Conservation (phyloP, 225 moss, liverwort and hornwort genomes). For the Sphagnum tenellum region DNA sequence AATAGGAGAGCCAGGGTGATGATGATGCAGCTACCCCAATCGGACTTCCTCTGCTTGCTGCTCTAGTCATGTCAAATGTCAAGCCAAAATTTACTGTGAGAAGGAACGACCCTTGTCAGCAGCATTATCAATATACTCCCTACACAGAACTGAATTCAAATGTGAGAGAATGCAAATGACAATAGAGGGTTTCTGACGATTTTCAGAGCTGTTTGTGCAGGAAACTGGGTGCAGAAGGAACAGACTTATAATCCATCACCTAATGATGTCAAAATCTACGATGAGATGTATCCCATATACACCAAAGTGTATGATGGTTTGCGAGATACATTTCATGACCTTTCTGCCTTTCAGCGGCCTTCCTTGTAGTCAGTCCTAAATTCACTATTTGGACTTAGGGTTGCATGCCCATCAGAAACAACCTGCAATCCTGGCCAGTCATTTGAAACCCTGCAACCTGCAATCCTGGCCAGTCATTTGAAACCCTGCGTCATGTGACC, state of each 20-base stretch:
- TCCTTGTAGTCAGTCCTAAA: no score
- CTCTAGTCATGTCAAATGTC: no score
- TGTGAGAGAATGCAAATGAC: neutral
- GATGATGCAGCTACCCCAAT: no score
- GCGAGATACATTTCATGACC: conserved; percentile 34
- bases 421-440: no score
- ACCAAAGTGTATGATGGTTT: conserved; percentile 51
- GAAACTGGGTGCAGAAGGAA: conserved; percentile 60
- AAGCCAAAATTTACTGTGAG: neutral
- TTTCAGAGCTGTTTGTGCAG: conserved; percentile 10
- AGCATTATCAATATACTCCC: neutral
- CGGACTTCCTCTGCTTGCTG: no score
- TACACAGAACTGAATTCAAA: neutral
- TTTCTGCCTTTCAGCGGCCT: conserved; percentile 30
- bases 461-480: no score
- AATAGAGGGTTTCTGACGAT: neutral
- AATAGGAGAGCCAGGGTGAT: no score
- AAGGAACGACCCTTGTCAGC: neutral
- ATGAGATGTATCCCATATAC: conserved; percentile 49
- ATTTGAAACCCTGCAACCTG: no score
- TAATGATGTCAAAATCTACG: conserved; percentile 47
- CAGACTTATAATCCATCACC: conserved; percentile 43
- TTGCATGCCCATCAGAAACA: no score
- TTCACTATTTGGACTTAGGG: no score
- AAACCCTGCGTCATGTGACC: no score